These are phyloP conservation scores for Colletotrichum graminicola DNA, from an alignment of 2,329 filamentous ascomycete genomes.

Conservation along the genomic window DNA sequence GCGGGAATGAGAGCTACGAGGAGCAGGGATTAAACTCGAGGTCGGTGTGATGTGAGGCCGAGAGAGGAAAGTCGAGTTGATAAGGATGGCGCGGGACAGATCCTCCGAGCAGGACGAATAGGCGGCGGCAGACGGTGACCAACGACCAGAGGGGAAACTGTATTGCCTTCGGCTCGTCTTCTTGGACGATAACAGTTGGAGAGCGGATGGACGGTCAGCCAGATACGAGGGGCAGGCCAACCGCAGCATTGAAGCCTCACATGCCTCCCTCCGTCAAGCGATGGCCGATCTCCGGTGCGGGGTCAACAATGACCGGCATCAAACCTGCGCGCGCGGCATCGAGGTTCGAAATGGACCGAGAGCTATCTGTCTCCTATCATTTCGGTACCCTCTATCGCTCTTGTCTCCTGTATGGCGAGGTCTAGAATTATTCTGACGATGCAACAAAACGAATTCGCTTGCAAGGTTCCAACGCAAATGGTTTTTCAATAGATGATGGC, in stretches of 20 bases:
- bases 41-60: slow-evolving; percentile 4
- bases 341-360: neutral
- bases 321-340: neutral
- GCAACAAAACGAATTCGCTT: neutral
- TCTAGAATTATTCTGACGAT: neutral
- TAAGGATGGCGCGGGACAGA: slow-evolving; percentile 1
- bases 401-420: neutral
- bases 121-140: neutral
- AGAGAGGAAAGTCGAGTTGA: slow-evolving; percentile 21
- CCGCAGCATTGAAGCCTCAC: slow-evolving; percentile 2
- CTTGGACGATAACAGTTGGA: neutral
- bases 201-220: neutral
- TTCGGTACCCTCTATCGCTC: neutral
- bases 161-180: neutral
- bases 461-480: neutral
- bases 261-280: slow-evolving; percentile 5
- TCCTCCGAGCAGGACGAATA: neutral
- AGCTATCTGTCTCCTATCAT: neutral
- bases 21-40: slow-evolving; percentile 10
- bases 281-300: slow-evolving; percentile 34
- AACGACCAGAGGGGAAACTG: neutral
- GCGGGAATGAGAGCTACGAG: neutral
- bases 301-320: slow-evolving; percentile 13
- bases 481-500: neutral
- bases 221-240: slow-evolving; percentile 18